Base-by-base conservation (phyloP, 106 monocot genomes). In the Chionographis japonica region DNA sequence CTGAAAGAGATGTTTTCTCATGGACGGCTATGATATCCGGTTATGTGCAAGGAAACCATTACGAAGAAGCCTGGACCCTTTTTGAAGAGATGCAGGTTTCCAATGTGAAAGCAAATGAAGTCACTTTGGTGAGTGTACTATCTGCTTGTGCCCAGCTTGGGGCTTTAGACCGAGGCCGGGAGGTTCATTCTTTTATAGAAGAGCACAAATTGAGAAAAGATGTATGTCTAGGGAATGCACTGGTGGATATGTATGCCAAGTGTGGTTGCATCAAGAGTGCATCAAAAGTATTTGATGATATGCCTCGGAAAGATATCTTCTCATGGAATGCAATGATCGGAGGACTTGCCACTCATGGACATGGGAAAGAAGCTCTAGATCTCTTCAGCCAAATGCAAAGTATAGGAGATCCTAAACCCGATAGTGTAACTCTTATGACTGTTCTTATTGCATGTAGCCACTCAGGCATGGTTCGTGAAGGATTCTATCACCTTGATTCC, bases 1-100 rank as follows among this genome's bases (percentile, higher is more conserved):
- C 50, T 37, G 17, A 72, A 36, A 74, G 18, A 52, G 84, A 84
- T 80, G 75, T 78, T 4, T 63, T 77, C 63, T 77, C 80, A 6
- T 84, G 88, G 88, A 88, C 80, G 42, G 57, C 74, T 50, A 78
- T 84, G 66, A 63, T 85, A 54, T 63, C 78, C 58, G 78, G 81
- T 43, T 81, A 62, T 66, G 72, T 77, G 52, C 65, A 79, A 36
- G 61, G 40, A 18, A 36, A 14, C 4, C 66, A 16, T 17, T 82
- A 8, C 55, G 58, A 27, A 19, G 56, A 74, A 40, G 75, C 79
- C 2, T 68, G 76, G 40, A 16, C 18, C 40, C 56, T 79, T 13
- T 85, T 85, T n/a, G 69, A 82, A 52, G 56, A 84, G 40, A 88
- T 82, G 81, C 73, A 19, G 65, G 43, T 56, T 63, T 58, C 57